A percentile compares a stretch with the other conserved stretches of the same genome.
phyloP scores from a whole-genome alignment of 805 yeast genomes.

The Saccharomycopsis fodiens region DNA sequence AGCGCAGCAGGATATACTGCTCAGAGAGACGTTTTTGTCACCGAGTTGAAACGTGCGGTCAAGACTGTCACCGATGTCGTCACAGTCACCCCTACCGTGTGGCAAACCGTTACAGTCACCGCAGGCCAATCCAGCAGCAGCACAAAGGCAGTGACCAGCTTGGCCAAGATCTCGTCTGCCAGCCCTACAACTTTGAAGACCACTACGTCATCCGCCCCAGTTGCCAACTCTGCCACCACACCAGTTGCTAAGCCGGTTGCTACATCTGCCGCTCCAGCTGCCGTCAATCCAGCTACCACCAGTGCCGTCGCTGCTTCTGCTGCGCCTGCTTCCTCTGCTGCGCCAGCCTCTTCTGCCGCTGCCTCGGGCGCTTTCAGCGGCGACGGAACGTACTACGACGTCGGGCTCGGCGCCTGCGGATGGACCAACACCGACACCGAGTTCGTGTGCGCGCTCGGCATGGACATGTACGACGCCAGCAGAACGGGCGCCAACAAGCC shows the following conservation, averaged over 20 bases:
- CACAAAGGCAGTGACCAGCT: conserved; percentile 13
- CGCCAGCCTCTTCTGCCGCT: conserved; percentile 21
- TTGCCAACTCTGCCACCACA: conserved; percentile 19
- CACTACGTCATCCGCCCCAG: neutral
- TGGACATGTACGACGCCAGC: conserved; percentile 30
- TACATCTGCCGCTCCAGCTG: conserved; percentile 1
- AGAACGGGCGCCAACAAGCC: neutral
- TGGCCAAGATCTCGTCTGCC: conserved; percentile 12
- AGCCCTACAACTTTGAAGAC: too few species aligned
- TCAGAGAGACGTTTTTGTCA: neutral
- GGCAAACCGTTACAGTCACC: conserved; percentile 11
- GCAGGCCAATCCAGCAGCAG: conserved; percentile 13
- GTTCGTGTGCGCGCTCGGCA: conserved; percentile 42
- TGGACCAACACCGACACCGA: conserved; percentile 6
- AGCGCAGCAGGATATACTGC: neutral
- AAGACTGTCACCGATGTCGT: neutral
- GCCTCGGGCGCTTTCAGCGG: conserved; percentile 24
- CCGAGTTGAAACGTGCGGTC: neutral
- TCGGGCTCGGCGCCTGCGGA: conserved; percentile 25
- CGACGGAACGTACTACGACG: conserved; percentile 30
- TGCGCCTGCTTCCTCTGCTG: conserved; percentile 12
- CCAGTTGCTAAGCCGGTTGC: neutral
- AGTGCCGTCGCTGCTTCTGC: conserved; percentile 6
- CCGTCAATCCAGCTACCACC: neutral
- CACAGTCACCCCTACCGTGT: conserved; percentile 9